Conservation (phyloP, 768 basidiomycete species). For the Tulasnella sp. region DNA sequence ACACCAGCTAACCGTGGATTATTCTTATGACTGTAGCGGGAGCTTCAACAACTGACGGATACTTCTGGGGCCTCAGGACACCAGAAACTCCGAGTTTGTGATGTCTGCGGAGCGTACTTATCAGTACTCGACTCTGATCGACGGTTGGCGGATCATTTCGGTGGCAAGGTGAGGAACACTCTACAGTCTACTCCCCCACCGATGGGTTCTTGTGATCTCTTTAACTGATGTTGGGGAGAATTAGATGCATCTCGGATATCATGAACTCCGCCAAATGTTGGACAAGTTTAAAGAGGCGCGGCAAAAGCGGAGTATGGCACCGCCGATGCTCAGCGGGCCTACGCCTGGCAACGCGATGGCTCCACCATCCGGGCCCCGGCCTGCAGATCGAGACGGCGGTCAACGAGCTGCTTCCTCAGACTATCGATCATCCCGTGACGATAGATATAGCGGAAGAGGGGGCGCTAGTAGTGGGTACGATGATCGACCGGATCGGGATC, state of each 20-base stretch:
- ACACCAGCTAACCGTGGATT: slow-evolving; percentile 2
- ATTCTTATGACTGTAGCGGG: slow-evolving; percentile 43
- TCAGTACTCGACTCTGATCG: slow-evolving; percentile 97
- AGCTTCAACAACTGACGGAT: slow-evolving; percentile 91
- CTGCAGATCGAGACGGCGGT: slow-evolving; percentile 22
- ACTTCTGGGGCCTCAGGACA: slow-evolving; percentile 99
- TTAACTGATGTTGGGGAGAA: not conserved
- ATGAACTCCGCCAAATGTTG: slow-evolving; percentile 92
- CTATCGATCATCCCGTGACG: slow-evolving; percentile 19
- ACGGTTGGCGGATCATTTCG: slow-evolving; percentile 98
- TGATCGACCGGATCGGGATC: slow-evolving; percentile 2
- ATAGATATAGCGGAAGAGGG: slow-evolving; percentile 18
- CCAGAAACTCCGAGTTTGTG: slow-evolving; percentile 98
- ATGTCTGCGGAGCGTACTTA: slow-evolving; percentile 99
- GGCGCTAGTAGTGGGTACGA: slow-evolving; percentile 11
- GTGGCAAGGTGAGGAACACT: slow-evolving; percentile 72
- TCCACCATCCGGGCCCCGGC: slow-evolving; percentile 17
- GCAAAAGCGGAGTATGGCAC: slow-evolving; percentile 53
- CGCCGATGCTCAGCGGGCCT: slow-evolving; percentile 20
- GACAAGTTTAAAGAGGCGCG: slow-evolving; percentile 83
- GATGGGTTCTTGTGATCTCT: too few relatives aligned
- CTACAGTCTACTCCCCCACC: not conserved
- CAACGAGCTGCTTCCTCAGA: not conserved
- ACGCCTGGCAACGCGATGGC: slow-evolving; percentile 12
- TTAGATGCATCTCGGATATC: slow-evolving; percentile 98